Percentiles rank a stretch among this genome's conserved stretches.
These are phyloP conservation scores for Thymus quinquecostatus DNA, from an alignment of 257 asterid genomes.

Conservation along the genomic window DNA sequence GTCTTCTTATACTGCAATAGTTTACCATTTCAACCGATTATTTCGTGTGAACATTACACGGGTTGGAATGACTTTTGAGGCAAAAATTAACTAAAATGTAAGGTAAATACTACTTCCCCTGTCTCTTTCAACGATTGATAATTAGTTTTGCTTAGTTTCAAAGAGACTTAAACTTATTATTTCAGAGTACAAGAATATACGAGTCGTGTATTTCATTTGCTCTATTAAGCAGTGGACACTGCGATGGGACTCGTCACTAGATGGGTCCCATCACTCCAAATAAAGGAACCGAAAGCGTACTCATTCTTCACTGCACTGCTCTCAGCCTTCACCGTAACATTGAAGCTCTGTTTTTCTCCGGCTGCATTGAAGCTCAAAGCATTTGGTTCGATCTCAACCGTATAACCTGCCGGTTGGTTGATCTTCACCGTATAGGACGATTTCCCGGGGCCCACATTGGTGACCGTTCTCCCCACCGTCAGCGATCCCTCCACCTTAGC, in stretches of 20 bases:
- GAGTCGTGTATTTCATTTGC: too few species aligned
- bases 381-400: conserved; percentile 35
- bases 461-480: conserved; percentile 47
- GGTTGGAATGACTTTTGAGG: too few species aligned
- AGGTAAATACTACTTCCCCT: too few species aligned
- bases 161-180: too few species aligned
- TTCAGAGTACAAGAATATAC: too few species aligned
- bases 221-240: conserved; percentile 16
- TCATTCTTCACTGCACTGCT: conserved; percentile 19
- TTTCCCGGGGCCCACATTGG: conserved; percentile 45
- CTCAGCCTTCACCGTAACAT: conserved; percentile 30
- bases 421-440: conserved; percentile 28
- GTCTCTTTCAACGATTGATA: too few species aligned
- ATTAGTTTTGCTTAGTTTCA: too few species aligned
- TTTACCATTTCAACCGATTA: too few species aligned
- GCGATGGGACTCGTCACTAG: conserved; percentile 44
- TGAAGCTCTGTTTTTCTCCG: conserved; percentile 43
- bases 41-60: too few species aligned
- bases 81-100: too few species aligned
- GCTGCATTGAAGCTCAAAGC: conserved; percentile 27
- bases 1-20: too few species aligned
- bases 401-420: conserved; percentile 37
- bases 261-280: conserved; percentile 44
- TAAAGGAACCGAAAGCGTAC: conserved; percentile 34
- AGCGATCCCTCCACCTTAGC: conserved; percentile 28